Conservation (phyloP, 148 eudicot species). For the Rheum nobile region DNA sequence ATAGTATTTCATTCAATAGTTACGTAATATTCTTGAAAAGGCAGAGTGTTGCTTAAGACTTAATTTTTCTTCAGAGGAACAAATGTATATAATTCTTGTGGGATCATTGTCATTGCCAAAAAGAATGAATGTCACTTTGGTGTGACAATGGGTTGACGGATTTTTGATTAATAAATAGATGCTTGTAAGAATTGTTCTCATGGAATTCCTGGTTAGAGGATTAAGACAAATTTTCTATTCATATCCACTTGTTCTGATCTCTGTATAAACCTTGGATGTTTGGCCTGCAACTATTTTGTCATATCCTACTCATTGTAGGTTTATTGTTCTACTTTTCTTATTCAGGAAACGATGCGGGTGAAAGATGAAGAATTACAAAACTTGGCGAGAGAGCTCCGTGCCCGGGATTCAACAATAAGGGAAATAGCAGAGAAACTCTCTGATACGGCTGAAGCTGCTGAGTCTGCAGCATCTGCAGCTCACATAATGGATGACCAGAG, state of each 20-base stretch:
- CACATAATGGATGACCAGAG: slow-evolving; percentile 91
- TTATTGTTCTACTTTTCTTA: slow-evolving; percentile 5
- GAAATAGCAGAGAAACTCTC: slow-evolving; percentile 79
- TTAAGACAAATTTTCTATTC: neutral
- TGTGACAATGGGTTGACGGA: neutral
- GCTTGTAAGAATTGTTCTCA: neutral
- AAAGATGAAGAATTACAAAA: slow-evolving; percentile 96
- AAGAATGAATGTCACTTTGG: neutral
- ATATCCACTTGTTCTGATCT: neutral
- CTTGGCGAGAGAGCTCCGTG: slow-evolving; percentile 78
- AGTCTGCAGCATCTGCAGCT: slow-evolving; percentile 96
- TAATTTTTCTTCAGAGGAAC: neutral
- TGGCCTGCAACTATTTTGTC: neutral
- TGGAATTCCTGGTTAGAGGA: neutral
- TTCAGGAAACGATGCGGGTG: slow-evolving; percentile 79
- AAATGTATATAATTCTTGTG: neutral
- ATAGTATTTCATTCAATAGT: neutral
- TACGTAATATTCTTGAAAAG: neutral
- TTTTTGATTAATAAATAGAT: neutral
- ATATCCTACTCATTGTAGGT: neutral
- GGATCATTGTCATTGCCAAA: neutral
- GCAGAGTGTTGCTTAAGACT: neutral
- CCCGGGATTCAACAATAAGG: slow-evolving; percentile 79
- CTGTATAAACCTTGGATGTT: neutral
- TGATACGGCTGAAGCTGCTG: slow-evolving; percentile 96